Evolutionary conservation across 176 grass and related monocot genomes (phyloP).

Genomic region (Pharus latifolius): DNA sequence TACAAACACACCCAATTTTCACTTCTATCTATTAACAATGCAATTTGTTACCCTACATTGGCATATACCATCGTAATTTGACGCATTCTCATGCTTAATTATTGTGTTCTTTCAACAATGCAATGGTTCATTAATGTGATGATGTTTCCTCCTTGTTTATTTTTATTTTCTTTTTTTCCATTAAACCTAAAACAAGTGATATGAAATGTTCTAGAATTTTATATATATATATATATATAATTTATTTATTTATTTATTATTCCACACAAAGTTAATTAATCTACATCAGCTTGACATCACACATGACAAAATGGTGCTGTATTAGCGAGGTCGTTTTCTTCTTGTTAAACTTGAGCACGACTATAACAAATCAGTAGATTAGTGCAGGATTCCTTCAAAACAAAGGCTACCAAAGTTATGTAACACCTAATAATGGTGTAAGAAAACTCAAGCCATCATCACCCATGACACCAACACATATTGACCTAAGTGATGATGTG

Average conservation of each 20-base stretch:
- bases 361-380: slow-evolving; percentile 26
- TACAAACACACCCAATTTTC: too few relatives aligned
- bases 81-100: background rate
- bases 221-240: background rate
- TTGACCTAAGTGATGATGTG: background rate
- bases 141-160: background rate
- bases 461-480: background rate
- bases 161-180: slow-evolving; percentile 5
- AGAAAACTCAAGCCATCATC: background rate
- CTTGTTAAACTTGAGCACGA: slow-evolving; percentile 29
- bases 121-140: background rate
- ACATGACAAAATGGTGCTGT: background rate
- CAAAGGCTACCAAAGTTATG: slow-evolving; percentile 8
- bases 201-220: slow-evolving; percentile 6
- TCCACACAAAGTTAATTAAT: background rate
- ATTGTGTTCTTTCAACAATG: background rate
- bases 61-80: background rate
- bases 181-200: too few relatives aligned
- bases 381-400: slow-evolving; percentile 21
- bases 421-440: background rate
- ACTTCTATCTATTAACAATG: too few relatives aligned
- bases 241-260: background rate
- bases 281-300: slow-evolving; percentile 10
- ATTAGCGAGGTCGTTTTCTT: slow-evolving; percentile 19
- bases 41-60: background rate